A percentile compares a stretch with the other conserved stretches of the same genome.
Evolutionary conservation across 257 asterid species (phyloP).

Genomic region (Nicotiana paniculata): DNA sequence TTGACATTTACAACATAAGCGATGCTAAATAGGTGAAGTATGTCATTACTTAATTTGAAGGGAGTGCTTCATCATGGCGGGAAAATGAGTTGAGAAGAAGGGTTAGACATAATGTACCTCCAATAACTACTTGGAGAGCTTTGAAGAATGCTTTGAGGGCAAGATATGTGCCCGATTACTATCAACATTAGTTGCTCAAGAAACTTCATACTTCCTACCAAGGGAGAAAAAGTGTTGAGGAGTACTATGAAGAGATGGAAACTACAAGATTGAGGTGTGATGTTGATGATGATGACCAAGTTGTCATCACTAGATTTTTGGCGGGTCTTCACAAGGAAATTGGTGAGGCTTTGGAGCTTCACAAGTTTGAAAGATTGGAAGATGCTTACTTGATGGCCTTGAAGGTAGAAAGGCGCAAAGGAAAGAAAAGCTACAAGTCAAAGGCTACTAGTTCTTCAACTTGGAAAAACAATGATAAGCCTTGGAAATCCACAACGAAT

Average conservation of each 20-base stretch:
- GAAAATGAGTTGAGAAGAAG: background rate
- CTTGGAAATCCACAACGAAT: too few relatives aligned
- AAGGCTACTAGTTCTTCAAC: too few relatives aligned
- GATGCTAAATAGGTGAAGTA: background rate
- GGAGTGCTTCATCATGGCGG: background rate
- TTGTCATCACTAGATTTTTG: background rate
- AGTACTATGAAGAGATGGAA: background rate
- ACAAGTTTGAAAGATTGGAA: background rate
- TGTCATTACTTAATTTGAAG: background rate
- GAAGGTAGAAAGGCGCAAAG: background rate
- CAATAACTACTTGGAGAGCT: background rate
- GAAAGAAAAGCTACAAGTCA: too few relatives aligned
- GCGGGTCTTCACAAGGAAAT: background rate
- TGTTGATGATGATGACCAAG: background rate
- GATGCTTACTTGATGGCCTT: too few relatives aligned
- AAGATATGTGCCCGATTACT: background rate
- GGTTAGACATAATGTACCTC: background rate
- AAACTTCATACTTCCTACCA: background rate
- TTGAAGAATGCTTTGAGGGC: background rate
- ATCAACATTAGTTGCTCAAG: background rate
- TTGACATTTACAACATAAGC: background rate
- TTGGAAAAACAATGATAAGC: too few relatives aligned
- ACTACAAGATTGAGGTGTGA: background rate
- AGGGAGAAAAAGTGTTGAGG: background rate
- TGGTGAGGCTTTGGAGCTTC: background rate